Conservation (phyloP, 768 basidiomycete species). For the Psilocybe subaeruginosa region DNA sequence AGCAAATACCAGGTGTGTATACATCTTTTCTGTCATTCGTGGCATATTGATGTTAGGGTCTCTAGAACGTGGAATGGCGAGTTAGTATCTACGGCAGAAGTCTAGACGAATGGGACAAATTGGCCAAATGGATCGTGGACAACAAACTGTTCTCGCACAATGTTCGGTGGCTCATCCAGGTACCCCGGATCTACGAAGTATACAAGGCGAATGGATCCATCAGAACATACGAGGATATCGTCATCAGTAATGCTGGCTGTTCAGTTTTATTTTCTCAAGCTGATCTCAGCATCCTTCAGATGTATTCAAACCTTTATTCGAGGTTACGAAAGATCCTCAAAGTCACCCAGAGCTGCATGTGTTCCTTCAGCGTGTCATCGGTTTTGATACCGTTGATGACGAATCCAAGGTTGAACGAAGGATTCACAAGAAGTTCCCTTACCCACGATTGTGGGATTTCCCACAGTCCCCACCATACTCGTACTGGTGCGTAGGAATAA, state of each 20-base stretch:
- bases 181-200: constrained; percentile 93
- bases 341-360: constrained; percentile 94
- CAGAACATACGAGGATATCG: constrained; percentile 87
- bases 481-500: constrained; percentile 70
- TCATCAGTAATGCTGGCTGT: constrained; percentile 65
- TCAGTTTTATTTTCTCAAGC: neutral
- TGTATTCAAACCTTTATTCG: constrained; percentile 90
- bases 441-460: constrained; percentile 88
- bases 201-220: constrained; percentile 90
- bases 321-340: constrained; percentile 90
- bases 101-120: constrained; percentile 92
- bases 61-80: constrained; percentile 94
- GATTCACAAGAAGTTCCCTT: constrained; percentile 93
- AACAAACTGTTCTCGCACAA: constrained; percentile 96
- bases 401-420: constrained; percentile 93
- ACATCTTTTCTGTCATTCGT: neutral
- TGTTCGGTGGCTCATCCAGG: constrained; percentile 96
- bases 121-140: constrained; percentile 95
- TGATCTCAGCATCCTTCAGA: constrained; percentile 48
- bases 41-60: neutral
- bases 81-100: constrained; percentile 92
- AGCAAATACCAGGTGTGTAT: constrained; percentile 90
- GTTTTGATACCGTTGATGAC: constrained; percentile 99
- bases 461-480: constrained; percentile 91
- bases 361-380: constrained; percentile 93